Conservation (phyloP, 2,329 filamentous ascomycete genomes). For the Fusarium fujikuroi region DNA sequence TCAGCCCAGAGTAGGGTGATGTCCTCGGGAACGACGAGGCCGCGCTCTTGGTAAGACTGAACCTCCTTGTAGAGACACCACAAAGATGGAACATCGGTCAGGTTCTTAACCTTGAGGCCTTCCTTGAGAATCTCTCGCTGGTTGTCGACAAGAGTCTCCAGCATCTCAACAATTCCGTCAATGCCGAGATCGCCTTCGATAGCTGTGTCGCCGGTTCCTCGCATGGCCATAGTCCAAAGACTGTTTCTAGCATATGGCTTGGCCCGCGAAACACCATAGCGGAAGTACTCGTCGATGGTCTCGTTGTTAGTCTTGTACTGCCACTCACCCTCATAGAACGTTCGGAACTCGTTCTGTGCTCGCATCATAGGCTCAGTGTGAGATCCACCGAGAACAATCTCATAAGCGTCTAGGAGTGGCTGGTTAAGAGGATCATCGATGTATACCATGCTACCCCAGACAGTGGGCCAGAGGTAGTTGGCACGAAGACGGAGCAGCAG, state of each 20-base stretch:
- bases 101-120: constrained; percentile 10
- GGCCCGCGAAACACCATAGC: constrained; percentile 71
- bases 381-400: constrained; percentile 76
- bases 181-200: constrained; percentile 59
- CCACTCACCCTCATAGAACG: constrained; percentile 70
- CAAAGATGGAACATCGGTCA: constrained; percentile 56
- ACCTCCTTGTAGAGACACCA: constrained; percentile 76
- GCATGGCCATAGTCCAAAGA: constrained; percentile 76
- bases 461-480: constrained; percentile 80
- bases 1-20: constrained; percentile 72
- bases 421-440: constrained; percentile 76
- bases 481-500: constrained; percentile 74
- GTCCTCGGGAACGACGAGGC: constrained; percentile 69
- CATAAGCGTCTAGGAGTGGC: constrained; percentile 77
- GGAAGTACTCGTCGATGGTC: constrained; percentile 75
- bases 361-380: constrained; percentile 79
- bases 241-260: constrained; percentile 72
- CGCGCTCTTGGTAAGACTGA: constrained; percentile 68
- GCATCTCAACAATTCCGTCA: constrained; percentile 55
- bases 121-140: constrained; percentile 52
- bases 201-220: constrained; percentile 75
- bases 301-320: constrained; percentile 76
- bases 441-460: constrained; percentile 78
- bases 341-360: constrained; percentile 66
- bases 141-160: constrained; percentile 35